Evolutionary conservation across 306 rosid species (phyloP), one percentile per base, ranked within the genome.

Genomic region (Vigna hirtella): DNA sequence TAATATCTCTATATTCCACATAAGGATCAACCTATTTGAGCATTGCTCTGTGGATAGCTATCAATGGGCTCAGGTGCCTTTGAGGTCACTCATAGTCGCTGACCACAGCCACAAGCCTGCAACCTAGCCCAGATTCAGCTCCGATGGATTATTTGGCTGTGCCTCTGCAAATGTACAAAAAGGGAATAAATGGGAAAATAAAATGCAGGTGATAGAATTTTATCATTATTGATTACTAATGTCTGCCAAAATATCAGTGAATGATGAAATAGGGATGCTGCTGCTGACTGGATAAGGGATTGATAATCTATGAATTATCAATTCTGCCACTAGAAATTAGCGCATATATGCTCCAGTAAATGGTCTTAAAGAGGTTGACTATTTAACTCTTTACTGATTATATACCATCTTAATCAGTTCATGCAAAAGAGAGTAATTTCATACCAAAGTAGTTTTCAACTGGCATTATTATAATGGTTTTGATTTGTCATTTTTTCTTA

Each of bases 1-100:
- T 76, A 81, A 88, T 79, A 30, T 90, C 58, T 82, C 82, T 7
- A 91, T 70, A 34, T 53, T 52, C 55, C 38, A 17, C 8, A 55
- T 15, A 24, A 73, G 45, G 45, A 57, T 38, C 66, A 66, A 14
- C 15, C 38, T 24, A 16, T 24, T 73, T 73, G 9, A 42, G 68
- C 47, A 73, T 62, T 43, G 43, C 18, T 9, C 40, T 0, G 42
- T n/a, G 66, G 53, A 76, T 49, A 50, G 22, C 50, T 76, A 51
- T 64, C 56, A 32, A 52, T 22, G 71, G 30, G 64, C 74, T 52
- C 6, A 52, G 42, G 71, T 38, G 47, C 9, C 42, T 51, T 50
- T 24, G 53, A 62, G 43, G 65, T 64, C 16, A 22, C 34, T 4
- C 22, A 47, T 58, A n/a, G 40, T 28, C 0, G n/a, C 38, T 24